Evolutionary conservation across 108 stramenopile genomes (phyloP), one percentile per base, ranked within the genome.

Genomic region (Stephanodiscus triporus): DNA sequence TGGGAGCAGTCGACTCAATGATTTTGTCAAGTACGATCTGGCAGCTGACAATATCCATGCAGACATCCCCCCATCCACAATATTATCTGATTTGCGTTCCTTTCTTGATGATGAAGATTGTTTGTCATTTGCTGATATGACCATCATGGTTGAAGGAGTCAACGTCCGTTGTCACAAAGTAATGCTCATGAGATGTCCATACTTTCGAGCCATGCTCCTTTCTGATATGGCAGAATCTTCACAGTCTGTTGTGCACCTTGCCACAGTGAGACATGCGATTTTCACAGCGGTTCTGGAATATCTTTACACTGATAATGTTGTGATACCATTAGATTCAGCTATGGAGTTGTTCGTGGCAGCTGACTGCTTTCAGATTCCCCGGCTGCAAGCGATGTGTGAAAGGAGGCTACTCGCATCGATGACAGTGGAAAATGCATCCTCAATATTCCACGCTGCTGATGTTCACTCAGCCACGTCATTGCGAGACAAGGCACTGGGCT

Each of bases 271-370:
- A 22, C 85, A 91, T 76, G 66, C 83, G 4, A 95, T 96, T 43
- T 98, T 99, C 77, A 51, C 97, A 30, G 66, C 82, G 19, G 85
- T 98, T 34, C 68, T 99, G 47, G 93, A 98, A 63, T 99, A 97
- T 68, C 85, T 99, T 6, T 99, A 99, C 77, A 98, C 97, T 8
- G 98, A 99, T 76, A 84, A 87, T 54, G 86, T 96, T 30, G 74
- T 84, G 8, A 89, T 97, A 43, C 75, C 83, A 20, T 68, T 97
- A 4, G 96, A 97, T 19, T 80, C 81, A 40, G 97, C 97, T 29
- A 98, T 99, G 95, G 97, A 99, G 68, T 75, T 99, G 7, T 98
- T 98, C 78, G 95, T 94, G 65, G 97, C 97, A 8, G 97, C 98
- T 3, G 97, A 98, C 67, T 80, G 91, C 20, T 99, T 97, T 86